A percentile compares a stretch with the other conserved stretches of the same genome.
Evolutionary conservation across 1,284 basidiomycete species (phyloP).

Genomic region (Microbotryomycetes sp.): DNA sequence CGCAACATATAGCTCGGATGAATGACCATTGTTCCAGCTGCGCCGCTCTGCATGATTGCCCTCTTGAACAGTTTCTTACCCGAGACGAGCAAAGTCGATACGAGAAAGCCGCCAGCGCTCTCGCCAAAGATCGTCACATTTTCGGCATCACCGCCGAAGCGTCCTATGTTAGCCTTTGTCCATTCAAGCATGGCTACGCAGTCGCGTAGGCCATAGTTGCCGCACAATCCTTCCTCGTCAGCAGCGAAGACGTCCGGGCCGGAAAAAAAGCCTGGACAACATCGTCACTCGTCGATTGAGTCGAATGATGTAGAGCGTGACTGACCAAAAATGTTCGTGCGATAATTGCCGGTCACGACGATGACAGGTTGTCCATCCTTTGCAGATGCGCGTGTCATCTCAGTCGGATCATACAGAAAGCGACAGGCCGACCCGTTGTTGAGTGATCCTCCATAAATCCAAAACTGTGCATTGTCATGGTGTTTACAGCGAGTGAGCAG

Average conservation of each 20-base stretch:
- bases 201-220: conserved; percentile 30
- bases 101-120: conserved; percentile 21
- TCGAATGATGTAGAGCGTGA: too few relatives aligned
- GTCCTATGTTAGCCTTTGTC: conserved; percentile 21
- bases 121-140: conserved; percentile 26
- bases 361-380: conserved; percentile 11
- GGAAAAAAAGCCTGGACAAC: conserved; percentile 13
- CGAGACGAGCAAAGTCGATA: conserved; percentile 20
- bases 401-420: conserved; percentile 25
- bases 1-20: too few relatives aligned
- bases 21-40: conserved; percentile 17
- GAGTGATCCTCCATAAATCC: conserved; percentile 21
- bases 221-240: conserved; percentile 10
- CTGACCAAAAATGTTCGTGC: conserved; percentile 22
- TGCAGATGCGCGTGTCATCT: conserved; percentile 5
- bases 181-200: conserved; percentile 22
- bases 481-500: neutral
- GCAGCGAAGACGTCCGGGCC: conserved; percentile 1
- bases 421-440: conserved; percentile 22
- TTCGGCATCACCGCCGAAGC: conserved; percentile 19
- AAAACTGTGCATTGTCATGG: too few relatives aligned
- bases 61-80: conserved; percentile 18
- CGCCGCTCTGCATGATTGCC: conserved; percentile 25
- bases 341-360: conserved; percentile 25
- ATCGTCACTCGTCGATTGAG: too few relatives aligned